Evolutionary conservation across 371 early-diverging fungal genomes (phyloP).

Genomic region (Blastocladiella emersonii): DNA sequence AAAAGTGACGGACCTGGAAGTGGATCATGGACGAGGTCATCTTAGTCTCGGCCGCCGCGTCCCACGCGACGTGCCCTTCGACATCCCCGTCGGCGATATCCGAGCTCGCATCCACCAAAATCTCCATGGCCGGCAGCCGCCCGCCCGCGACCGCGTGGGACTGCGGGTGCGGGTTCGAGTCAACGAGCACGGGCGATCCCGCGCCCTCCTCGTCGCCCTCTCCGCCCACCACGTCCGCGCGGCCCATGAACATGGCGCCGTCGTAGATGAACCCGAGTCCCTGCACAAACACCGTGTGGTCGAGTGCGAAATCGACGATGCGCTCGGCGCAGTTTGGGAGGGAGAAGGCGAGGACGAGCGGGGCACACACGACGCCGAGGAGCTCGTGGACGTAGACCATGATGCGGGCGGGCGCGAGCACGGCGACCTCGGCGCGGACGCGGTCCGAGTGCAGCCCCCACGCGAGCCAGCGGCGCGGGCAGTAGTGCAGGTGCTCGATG

Average conservation of each 20-base stretch:
- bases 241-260: slow-evolving; percentile 62
- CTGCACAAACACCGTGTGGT: slow-evolving; percentile 80
- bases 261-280: slow-evolving; percentile 88
- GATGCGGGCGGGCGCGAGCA: slow-evolving; percentile 65
- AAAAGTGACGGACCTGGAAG: slow-evolving; percentile 55
- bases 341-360: slow-evolving; percentile 66
- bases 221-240: not conserved
- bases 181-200: no score
- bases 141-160: no score
- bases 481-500: slow-evolving; percentile 76
- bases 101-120: slow-evolving; percentile 74
- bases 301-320: slow-evolving; percentile 84
- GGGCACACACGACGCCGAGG: slow-evolving; percentile 65
- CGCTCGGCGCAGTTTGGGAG: slow-evolving; percentile 61
- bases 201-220: slow-evolving; percentile 53
- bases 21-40: slow-evolving; percentile 92
- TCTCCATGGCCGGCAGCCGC: no score
- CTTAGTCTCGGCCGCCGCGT: slow-evolving; percentile 73
- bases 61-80: slow-evolving; percentile 34
- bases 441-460: slow-evolving; percentile 24
- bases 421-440: slow-evolving; percentile 64
- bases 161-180: no score
- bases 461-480: slow-evolving; percentile 63
- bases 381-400: slow-evolving; percentile 68
- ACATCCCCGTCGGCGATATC: slow-evolving; percentile 14